A percentile compares a stretch with the other conserved stretches of the same genome.
Evolutionary conservation across 179 eudicot genomes (phyloP).

Genomic region (Actinidia chinensis): DNA sequence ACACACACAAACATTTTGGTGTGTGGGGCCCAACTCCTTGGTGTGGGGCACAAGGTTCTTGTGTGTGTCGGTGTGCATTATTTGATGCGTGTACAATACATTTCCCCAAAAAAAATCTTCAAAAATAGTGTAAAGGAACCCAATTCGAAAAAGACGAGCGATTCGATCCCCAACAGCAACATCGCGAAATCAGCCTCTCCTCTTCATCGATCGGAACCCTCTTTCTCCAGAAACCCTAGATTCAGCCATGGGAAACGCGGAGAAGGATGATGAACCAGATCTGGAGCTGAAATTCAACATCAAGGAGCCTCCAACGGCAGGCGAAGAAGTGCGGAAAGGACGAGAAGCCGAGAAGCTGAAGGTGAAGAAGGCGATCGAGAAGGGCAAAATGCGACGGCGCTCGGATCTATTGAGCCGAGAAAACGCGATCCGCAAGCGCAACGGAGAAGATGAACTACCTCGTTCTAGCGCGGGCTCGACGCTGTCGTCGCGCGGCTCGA

Average conservation of each 20-base stretch:
- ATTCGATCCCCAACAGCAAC: neutral
- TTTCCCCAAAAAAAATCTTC: no score
- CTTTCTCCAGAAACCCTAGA: neutral
- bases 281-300: constrained; percentile 67
- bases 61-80: no score
- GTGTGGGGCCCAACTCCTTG: no score
- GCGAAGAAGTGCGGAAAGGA: constrained; percentile 59
- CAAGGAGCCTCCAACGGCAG: constrained; percentile 56
- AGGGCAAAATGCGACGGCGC: constrained; percentile 64
- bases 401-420: constrained; percentile 57
- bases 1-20: no score
- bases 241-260: constrained; percentile 52
- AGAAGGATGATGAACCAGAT: constrained; percentile 68
- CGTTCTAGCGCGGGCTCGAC: constrained; percentile 53
- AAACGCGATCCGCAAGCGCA: constrained; percentile 59
- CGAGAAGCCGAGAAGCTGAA: constrained; percentile 57
- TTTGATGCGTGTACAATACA: no score
- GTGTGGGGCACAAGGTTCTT: no score
- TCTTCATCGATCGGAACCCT: neutral
- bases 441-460: constrained; percentile 64
- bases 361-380: constrained; percentile 60
- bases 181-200: neutral
- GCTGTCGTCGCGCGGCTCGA: constrained; percentile 65
- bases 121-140: neutral
- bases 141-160: neutral